phyloP scores from a whole-genome alignment of 1,284 basidiomycete species.

The Moniliophthora roreri region DNA sequence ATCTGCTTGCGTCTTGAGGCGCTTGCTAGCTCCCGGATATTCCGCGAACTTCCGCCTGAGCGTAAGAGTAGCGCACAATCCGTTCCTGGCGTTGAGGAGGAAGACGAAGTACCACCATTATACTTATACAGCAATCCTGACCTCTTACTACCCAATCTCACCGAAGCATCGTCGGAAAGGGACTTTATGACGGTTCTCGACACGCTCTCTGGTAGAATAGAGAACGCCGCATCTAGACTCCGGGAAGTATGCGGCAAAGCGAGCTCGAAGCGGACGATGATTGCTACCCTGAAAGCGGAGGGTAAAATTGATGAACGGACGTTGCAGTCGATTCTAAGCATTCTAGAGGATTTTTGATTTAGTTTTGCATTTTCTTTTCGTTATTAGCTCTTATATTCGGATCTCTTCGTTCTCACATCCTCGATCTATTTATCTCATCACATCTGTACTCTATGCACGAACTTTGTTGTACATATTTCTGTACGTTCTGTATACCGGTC shows the following conservation, averaged over 20 bases:
- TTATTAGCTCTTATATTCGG: neutral
- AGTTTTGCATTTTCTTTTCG: constrained; percentile 9
- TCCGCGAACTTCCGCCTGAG: constrained; percentile 43
- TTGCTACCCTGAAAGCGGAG: constrained; percentile 28
- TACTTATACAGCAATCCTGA: constrained; percentile 61
- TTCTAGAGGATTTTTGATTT: constrained; percentile 25
- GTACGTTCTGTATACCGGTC: neutral
- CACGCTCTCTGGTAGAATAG: constrained; percentile 73
- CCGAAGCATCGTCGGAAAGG: constrained; percentile 72
- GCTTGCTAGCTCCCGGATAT: constrained; percentile 66
- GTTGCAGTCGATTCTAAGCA: constrained; percentile 37
- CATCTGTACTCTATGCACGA: constrained; percentile 7
- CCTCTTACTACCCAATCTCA: constrained; percentile 70
- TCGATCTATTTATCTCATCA: constrained; percentile 1
- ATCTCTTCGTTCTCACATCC: neutral
- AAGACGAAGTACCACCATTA: constrained; percentile 26
- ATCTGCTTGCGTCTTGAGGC: constrained; percentile 86
- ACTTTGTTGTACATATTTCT: constrained; percentile 8
- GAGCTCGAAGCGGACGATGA: constrained; percentile 23
- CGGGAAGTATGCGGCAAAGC: constrained; percentile 27
- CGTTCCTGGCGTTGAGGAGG: constrained; percentile 29
- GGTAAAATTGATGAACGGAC: constrained; percentile 47
- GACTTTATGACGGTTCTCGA: constrained; percentile 79
- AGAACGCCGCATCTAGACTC: constrained; percentile 75
- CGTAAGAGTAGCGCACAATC: constrained; percentile 50